Evolutionary conservation across 2,329 filamentous ascomycete species (phyloP).

Genomic region (Diaporthe sp.): DNA sequence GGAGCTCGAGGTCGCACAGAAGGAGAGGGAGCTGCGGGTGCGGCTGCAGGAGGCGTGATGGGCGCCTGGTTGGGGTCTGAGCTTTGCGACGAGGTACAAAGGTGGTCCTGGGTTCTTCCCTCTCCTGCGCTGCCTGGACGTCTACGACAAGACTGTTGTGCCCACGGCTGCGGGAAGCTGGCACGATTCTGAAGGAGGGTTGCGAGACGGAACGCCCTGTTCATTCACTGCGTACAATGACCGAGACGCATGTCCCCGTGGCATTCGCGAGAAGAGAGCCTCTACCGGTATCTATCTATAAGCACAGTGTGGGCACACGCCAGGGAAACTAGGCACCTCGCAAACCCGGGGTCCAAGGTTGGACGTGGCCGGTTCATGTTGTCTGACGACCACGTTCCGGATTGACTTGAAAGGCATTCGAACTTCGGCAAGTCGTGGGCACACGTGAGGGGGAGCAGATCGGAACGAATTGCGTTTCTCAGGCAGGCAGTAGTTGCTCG

Average conservation of each 20-base stretch:
- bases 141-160: background rate
- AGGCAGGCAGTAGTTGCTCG: background rate
- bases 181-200: background rate
- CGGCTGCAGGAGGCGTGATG: constrained; percentile 56
- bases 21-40: constrained; percentile 71
- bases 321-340: background rate
- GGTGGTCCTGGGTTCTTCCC: no score
- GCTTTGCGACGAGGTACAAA: background rate
- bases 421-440: no score
- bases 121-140: background rate
- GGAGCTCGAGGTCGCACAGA: constrained; percentile 87
- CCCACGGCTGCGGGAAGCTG: background rate
- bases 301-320: background rate
- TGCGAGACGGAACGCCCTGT: background rate
- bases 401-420: background rate
- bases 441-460: background rate
- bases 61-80: background rate
- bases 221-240: background rate
- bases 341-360: background rate
- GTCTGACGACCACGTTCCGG: background rate
- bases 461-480: background rate
- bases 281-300: background rate
- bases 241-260: background rate
- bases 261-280: background rate
- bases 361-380: background rate